A percentile compares a stretch with the other conserved stretches of the same genome.
phyloP scores from a whole-genome alignment of 495 filamentous ascomycete species.

The Cetradonia linearis region DNA sequence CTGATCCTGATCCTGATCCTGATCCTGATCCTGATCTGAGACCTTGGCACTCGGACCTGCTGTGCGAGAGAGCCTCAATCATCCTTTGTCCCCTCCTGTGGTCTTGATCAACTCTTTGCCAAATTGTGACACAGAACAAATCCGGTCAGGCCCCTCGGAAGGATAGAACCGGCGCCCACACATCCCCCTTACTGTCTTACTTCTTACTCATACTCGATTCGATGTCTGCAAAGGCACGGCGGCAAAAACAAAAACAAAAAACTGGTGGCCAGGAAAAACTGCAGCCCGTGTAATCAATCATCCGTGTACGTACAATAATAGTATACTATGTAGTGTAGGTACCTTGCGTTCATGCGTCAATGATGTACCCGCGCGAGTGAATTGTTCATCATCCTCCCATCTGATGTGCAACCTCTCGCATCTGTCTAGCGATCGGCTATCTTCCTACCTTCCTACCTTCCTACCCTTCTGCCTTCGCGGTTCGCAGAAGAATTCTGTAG shows the following conservation, averaged over 20 bases:
- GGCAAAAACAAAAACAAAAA: background rate
- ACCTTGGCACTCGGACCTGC: background rate
- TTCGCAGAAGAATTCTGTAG: background rate
- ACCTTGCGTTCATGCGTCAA: background rate
- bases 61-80: background rate
- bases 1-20: too few relatives aligned
- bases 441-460: background rate
- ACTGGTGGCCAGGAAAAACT: background rate
- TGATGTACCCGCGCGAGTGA: constrained; percentile 3
- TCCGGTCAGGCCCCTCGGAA: constrained; percentile 5
- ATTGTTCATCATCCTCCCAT: background rate
- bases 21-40: background rate
- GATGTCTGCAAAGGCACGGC: background rate
- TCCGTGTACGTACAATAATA: background rate
- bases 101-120: background rate
- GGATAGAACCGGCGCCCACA: background rate
- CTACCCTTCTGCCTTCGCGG: background rate
- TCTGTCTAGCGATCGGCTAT: background rate
- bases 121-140: background rate
- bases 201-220: too few relatives aligned
- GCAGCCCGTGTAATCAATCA: background rate
- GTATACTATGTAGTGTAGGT: too few relatives aligned
- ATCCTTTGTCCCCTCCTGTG: background rate
- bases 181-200: background rate
- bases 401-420: background rate